Evolutionary conservation across 208 protist species (phyloP), one percentile per base, ranked within the genome.

Genomic region (Dictyostelium gargantuum): DNA sequence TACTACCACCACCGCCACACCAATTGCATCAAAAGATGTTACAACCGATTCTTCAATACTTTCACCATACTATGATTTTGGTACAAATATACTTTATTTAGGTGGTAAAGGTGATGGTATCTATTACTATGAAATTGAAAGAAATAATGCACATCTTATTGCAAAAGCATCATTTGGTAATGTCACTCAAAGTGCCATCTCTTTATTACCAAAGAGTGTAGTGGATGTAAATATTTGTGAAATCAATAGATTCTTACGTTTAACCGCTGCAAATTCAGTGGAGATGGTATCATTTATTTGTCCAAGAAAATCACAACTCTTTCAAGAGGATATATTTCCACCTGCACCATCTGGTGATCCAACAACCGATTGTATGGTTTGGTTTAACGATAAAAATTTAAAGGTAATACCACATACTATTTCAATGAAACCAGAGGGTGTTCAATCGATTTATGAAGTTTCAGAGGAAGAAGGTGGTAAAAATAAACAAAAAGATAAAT

Each of bases 21-120:
- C 46, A 17, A 5, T 77, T 75, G 21, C 92, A 11, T 13, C 56
- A 26, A 61, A 63, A 2, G 91, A 97, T 42, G 68, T 99, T 40
- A 98, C 99, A 50, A 97, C 97, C 21, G 93, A 95, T 21, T 98
- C 98, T 35, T 97, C 97, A 72, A 85, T 98, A 3, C 92, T 99
- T 10, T 97, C 99, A 84, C 97, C 98, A n/a, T 95, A 98, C 77
- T 99, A 98, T 94, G 99, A 99, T 91, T 96, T 96, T 48, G 98
- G 98, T 91, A 97, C 97, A 6, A 97, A 94, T 84, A 93, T 99
- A 0, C 40, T 99, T 5, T 99, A 98, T 94, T 85, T 99, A 21
- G 98, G 96, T 29, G 98, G 98, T 91, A 98, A 98, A 35, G 98
- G 99, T 80, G 97, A 96, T 73, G 97, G 96, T 84, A 97, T 99